These are phyloP conservation scores for Exidia glandulosa DNA, from an alignment of 768 basidiomycete species.

Conservation along the genomic window DNA sequence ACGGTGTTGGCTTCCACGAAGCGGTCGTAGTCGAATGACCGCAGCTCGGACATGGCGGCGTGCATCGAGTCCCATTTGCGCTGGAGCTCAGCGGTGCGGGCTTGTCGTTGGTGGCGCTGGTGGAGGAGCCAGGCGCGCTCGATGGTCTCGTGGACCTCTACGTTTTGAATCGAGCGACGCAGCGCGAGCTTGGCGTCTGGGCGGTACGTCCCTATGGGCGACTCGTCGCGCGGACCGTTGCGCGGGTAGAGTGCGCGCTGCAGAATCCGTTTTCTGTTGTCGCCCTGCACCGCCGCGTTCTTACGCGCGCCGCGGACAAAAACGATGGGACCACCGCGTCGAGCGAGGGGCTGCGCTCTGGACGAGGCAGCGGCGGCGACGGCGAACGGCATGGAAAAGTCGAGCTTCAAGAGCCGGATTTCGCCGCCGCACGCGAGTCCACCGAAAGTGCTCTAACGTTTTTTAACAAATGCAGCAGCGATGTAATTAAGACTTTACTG, in stretches of 20 bases:
- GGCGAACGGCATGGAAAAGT: too few species aligned
- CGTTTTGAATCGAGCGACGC: constrained; percentile 75
- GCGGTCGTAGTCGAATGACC: constrained; percentile 12
- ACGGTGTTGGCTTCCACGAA: constrained; percentile 55
- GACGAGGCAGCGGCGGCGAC: too few species aligned
- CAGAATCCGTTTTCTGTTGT: constrained; percentile 61
- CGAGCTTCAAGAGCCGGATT: too few species aligned
- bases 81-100: constrained; percentile 53
- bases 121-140: constrained; percentile 84
- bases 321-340: constrained; percentile 14
- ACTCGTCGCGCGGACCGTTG: constrained; percentile 55
- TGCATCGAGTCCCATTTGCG: constrained; percentile 77
- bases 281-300: constrained; percentile 33
- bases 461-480: too few species aligned
- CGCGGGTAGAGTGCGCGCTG: constrained; percentile 73
- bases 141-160: constrained; percentile 85
- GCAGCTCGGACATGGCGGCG: constrained; percentile 73
- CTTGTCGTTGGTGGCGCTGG: constrained; percentile 60
- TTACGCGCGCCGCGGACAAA: constrained; percentile 29
- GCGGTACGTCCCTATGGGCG: constrained; percentile 77
- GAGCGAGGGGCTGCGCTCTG: too few species aligned
- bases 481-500: too few species aligned
- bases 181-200: constrained; percentile 68
- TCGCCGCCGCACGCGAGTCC: too few species aligned
- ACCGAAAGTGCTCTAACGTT: too few species aligned